Evolutionary conservation across 176 grass and related monocot species (phyloP).

Genomic region (Rhynchospora tenuis): DNA sequence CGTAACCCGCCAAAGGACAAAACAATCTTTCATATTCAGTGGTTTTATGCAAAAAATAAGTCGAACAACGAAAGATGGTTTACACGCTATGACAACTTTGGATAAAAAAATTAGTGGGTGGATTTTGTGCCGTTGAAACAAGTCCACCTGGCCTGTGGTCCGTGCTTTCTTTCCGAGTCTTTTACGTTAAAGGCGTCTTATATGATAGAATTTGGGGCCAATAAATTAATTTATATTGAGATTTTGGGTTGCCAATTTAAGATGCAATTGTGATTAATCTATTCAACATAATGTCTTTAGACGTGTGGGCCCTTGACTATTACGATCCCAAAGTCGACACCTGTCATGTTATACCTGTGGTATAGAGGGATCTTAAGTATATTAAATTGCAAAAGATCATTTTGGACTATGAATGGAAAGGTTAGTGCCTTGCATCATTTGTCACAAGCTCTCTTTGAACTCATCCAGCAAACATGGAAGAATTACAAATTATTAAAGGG

Average conservation of each 20-base stretch:
- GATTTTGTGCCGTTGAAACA: slow-evolving; percentile 19
- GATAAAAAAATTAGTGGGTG: slow-evolving; percentile 18
- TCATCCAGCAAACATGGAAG: slow-evolving; percentile 7
- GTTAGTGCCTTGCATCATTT: slow-evolving; percentile 23
- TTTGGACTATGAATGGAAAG: slow-evolving; percentile 16
- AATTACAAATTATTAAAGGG: neutral
- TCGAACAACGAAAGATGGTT: neutral
- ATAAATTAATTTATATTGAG: neutral
- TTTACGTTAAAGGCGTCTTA: slow-evolving; percentile 9
- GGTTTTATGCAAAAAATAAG: neutral
- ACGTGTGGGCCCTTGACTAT: neutral
- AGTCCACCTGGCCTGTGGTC: slow-evolving; percentile 20
- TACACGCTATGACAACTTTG: slow-evolving; percentile 15
- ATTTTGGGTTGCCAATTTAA: slow-evolving; percentile 24
- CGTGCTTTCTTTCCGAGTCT: neutral
- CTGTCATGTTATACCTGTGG: slow-evolving; percentile 2
- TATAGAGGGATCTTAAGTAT: slow-evolving; percentile 7
- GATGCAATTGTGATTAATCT: slow-evolving; percentile 17
- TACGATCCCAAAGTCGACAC: slow-evolving; percentile 19
- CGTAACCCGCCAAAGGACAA: neutral
- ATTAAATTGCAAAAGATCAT: slow-evolving; percentile 7
- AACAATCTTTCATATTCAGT: neutral
- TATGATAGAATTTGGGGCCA: slow-evolving; percentile 1
- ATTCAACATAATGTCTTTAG: slow-evolving; percentile 4
- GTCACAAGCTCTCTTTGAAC: neutral